A percentile compares a stretch with the other conserved stretches of the same genome.
Evolutionary conservation across 345 rosid genomes (phyloP).

Genomic region (Hypericum androsaemum): DNA sequence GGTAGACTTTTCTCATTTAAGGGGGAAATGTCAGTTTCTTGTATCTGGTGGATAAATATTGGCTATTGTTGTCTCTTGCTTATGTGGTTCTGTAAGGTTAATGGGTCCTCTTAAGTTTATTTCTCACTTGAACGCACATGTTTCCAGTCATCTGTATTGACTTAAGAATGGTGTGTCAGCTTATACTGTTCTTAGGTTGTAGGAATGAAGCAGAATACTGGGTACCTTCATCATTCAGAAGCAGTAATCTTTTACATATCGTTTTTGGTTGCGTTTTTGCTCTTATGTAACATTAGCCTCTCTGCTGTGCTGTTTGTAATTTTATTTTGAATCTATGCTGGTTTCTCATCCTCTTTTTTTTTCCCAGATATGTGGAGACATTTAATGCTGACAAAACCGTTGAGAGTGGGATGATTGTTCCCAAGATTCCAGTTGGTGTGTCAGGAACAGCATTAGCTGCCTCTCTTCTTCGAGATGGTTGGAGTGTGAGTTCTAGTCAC

Average conservation of each 20-base stretch:
- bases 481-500: constrained; percentile 73
- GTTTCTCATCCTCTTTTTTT: constrained; percentile 1
- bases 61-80: not conserved
- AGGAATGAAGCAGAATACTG: too few relatives aligned
- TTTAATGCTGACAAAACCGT: constrained; percentile 28
- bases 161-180: too few relatives aligned
- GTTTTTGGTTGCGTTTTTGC: too few relatives aligned
- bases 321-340: not conserved
- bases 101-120: too few relatives aligned
- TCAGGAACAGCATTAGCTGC: constrained; percentile 96
- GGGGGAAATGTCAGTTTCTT: not conserved
- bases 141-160: too few relatives aligned
- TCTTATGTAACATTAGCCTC: too few relatives aligned
- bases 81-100: too few relatives aligned
- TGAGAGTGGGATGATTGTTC: constrained; percentile 39
- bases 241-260: too few relatives aligned
- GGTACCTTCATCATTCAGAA: too few relatives aligned
- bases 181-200: too few relatives aligned
- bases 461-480: constrained; percentile 91
- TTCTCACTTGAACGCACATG: too few relatives aligned
- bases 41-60: not conserved
- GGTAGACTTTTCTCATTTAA: constrained; percentile 25
- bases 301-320: not conserved
- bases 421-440: constrained; percentile 78
- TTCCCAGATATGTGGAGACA: constrained; percentile 30